Evolutionary conservation across 192 early-diverging fungal genomes (phyloP).

Genomic region (Helicostylum pulchrum): DNA sequence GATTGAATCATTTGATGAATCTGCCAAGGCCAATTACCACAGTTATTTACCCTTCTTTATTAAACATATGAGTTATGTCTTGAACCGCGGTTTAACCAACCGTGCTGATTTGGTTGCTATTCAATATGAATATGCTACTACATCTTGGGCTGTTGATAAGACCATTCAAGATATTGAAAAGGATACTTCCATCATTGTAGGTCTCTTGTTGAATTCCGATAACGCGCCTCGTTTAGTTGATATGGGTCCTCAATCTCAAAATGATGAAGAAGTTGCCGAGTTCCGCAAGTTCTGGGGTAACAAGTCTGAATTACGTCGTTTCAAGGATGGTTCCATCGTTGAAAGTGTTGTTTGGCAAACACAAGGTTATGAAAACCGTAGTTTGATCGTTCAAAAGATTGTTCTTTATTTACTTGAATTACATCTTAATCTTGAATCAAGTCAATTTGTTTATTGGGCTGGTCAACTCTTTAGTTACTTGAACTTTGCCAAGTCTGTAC

Average conservation of each 20-base stretch:
- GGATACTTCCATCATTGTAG: slow-evolving; percentile 51
- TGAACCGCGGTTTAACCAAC: slow-evolving; percentile 49
- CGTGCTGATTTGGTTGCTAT: slow-evolving; percentile 44
- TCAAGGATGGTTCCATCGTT: slow-evolving; percentile 89
- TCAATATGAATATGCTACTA: slow-evolving; percentile 23
- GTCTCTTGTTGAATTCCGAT: slow-evolving; percentile 70
- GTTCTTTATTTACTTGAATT: slow-evolving; percentile 69
- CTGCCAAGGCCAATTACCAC: slow-evolving; percentile 41
- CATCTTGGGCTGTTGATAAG: slow-evolving; percentile 41
- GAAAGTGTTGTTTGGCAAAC: slow-evolving; percentile 85
- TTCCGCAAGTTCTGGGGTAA: slow-evolving; percentile 90
- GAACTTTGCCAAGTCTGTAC: slow-evolving; percentile 45
- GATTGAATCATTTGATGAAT: slow-evolving; percentile 30
- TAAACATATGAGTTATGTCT: slow-evolving; percentile 39
- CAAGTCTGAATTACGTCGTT: slow-evolving; percentile 85
- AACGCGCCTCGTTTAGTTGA: slow-evolving; percentile 74
- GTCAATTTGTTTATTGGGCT: slow-evolving; percentile 58
- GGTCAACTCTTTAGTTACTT: slow-evolving; percentile 65
- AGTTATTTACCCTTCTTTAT: slow-evolving; percentile 46
- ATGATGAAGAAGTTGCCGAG: slow-evolving; percentile 55
- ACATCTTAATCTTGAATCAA: slow-evolving; percentile 61
- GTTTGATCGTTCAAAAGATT: slow-evolving; percentile 77
- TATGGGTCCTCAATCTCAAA: slow-evolving; percentile 81
- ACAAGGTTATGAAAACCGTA: slow-evolving; percentile 57
- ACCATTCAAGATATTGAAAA: slow-evolving; percentile 30